Evolutionary conservation across 768 basidiomycete genomes (phyloP), one percentile per base, ranked within the genome.

Genomic region (Boletus rex-veris): DNA sequence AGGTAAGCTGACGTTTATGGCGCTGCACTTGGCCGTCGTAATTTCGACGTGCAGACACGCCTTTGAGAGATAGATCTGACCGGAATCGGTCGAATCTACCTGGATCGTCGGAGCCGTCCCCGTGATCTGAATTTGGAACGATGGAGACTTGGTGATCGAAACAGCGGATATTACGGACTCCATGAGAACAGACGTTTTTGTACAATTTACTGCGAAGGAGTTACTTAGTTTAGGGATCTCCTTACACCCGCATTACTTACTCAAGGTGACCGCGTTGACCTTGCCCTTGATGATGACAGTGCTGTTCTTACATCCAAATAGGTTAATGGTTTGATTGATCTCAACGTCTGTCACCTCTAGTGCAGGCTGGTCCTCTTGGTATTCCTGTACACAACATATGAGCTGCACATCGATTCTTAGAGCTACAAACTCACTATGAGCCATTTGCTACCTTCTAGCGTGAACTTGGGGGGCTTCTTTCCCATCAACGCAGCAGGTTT

Each of bases 361-460:
- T 14, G 73, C 71, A 6, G 76, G 69, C 59, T 93, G 88, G 61
- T 86, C 86, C 69, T 99, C 97, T 71, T 92, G 86, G 67, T 92
- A 86, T 77, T 99, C 96, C 96, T 98, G 26, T 21, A 39, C 48
- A 40, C 19, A 15, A 15, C 28, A 41, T 65, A 10, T 60, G 59
- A 7, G 36, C 33, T 35, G 1, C 21, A 19, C 45, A 33, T 37
- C 33, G 30, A 41, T 11, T 37, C 5, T 24, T 28, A 42, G 35
- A 28, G 30, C 5, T 18, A 18, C 15, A 7, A 35, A 74, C 85
- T 61, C 63, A 97, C 96, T 54, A 99, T 84, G 26, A 82, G 64
- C 97, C 97, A 99, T 73, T 95, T 97, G 64, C 80, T 95, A 8
- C 93, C 94, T 55, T 98, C 94, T 47, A 98, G 72, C 28, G 80